Conservation (phyloP, 192 early-diverging fungal genomes). For the Powellomyces hirtus region DNA sequence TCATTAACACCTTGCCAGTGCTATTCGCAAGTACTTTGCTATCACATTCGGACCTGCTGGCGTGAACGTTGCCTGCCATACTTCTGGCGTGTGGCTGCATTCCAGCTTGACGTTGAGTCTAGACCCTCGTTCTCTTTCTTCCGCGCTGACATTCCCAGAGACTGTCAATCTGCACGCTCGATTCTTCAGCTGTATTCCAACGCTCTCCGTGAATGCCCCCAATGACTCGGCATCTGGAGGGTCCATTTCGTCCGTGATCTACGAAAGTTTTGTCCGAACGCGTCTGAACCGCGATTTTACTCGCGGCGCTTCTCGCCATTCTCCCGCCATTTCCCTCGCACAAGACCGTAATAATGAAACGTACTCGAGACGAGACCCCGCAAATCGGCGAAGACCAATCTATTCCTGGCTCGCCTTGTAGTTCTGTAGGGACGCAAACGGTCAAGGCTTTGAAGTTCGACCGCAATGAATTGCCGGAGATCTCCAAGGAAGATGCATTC, state of each 20-base stretch:
- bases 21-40: too few species aligned
- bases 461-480: not conserved
- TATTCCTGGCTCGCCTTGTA: too few species aligned
- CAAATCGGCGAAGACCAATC: not conserved
- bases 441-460: too few species aligned
- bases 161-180: constrained; percentile 1
- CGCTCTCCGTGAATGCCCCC: constrained; percentile 4
- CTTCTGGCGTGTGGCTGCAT: not conserved
- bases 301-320: too few species aligned
- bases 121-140: not conserved
- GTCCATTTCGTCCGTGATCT: too few species aligned
- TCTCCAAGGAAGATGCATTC: constrained; percentile 49
- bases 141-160: constrained; percentile 13
- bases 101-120: not conserved
- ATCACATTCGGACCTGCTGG: constrained; percentile 18
- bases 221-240: not conserved
- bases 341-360: too few species aligned
- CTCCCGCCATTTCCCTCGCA: too few species aligned
- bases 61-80: constrained; percentile 9
- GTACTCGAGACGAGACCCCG: not conserved
- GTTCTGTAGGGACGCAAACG: too few species aligned
- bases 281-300: too few species aligned
- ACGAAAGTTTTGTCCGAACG: too few species aligned
- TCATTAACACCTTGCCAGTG: not conserved
- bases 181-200: not conserved